Percentiles rank a stretch among this genome's conserved stretches.
Evolutionary conservation across 2,329 filamentous ascomycete species (phyloP).

Genomic region (Aspergillus pseudoterreus): DNA sequence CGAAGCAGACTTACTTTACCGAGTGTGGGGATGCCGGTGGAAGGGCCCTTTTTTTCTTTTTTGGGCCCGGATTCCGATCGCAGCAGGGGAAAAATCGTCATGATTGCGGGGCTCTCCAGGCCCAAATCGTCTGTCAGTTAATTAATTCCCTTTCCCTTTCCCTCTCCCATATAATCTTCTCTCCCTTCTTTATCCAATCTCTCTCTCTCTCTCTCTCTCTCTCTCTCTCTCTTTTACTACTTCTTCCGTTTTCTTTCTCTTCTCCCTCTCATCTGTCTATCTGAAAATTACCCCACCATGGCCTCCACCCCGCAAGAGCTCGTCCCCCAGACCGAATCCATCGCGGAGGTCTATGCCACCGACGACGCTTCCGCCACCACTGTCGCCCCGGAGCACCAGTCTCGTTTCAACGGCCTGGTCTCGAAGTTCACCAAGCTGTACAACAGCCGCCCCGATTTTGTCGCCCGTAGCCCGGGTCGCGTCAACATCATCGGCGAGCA

Average conservation of each 20-base stretch:
- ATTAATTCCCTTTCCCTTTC: neutral
- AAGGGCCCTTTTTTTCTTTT: neutral
- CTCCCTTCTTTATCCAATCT: neutral
- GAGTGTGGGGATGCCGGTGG: neutral
- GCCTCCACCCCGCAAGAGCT: conserved; percentile 36
- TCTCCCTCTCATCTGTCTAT: neutral
- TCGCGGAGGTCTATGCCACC: conserved; percentile 79
- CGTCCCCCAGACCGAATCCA: conserved; percentile 71
- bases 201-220: neutral
- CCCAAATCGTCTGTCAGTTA: neutral
- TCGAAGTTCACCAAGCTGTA: conserved; percentile 68
- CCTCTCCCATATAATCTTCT: neutral
- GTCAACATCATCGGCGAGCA: conserved; percentile 99
- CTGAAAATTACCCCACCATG: conserved; percentile 28
- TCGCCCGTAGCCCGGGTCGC: conserved; percentile 84
- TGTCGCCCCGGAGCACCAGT: conserved; percentile 62
- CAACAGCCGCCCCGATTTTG: conserved; percentile 69
- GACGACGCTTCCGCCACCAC: conserved; percentile 72
- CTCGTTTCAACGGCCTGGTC: conserved; percentile 73
- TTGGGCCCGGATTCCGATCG: neutral
- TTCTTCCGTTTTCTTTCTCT: conserved; percentile 1
- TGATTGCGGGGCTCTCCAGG: neutral
- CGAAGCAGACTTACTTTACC: neutral
- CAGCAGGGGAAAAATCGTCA: neutral
- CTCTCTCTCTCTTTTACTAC: neutral